Evolutionary conservation across 2,329 filamentous ascomycete species (phyloP), one percentile per base, ranked within the genome.

Genomic region (Pyricularia pennisetigena): DNA sequence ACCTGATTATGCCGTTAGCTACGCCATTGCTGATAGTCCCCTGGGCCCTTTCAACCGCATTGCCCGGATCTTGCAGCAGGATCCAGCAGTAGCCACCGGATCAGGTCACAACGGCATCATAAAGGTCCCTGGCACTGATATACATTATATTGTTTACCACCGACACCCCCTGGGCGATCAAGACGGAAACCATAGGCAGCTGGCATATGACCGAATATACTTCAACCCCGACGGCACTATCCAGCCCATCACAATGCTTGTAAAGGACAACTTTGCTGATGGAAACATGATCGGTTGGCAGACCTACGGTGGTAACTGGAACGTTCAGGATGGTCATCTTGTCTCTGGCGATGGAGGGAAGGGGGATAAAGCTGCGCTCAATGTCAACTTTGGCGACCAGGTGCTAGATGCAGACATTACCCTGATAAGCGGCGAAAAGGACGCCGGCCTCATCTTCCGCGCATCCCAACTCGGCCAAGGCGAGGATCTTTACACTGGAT

Each of bases 191-290:
- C 79, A 83, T 72, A 80, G 82, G 2, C 78, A 80, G 20, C 73
- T 81, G 2, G 81, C 80, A 41, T 82, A 83, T 67, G 82, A 84
- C 71, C 78, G 80, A 20, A 80, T 84, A 76, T 76, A 79, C 70
- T 83, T 84, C 70, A 77, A 80, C 69, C 75, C 76, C 0, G 74
- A 80, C 35, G 81, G 79, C 23, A 79, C 77, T 54, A 82, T 83
- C 59, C 71, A 75, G 63, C 77, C 77, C 0, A 75, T 84, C 4
- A 74, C 72, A 59, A 83, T 84, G 80, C 74, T 80, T 14, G 79
- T 81, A 10, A 76, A 78, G 69, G 79, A 82, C 70, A 76, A 81
- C 70, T 81, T 81, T 61, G 72, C 76, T 5, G 78, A 81, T 67
- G 78, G 78, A 9, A 72, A 76, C 28, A 75, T 78, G 71, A 72